Evolutionary conservation across 495 filamentous ascomycete genomes (phyloP).

Genomic region (Achaetomiella virescens): DNA sequence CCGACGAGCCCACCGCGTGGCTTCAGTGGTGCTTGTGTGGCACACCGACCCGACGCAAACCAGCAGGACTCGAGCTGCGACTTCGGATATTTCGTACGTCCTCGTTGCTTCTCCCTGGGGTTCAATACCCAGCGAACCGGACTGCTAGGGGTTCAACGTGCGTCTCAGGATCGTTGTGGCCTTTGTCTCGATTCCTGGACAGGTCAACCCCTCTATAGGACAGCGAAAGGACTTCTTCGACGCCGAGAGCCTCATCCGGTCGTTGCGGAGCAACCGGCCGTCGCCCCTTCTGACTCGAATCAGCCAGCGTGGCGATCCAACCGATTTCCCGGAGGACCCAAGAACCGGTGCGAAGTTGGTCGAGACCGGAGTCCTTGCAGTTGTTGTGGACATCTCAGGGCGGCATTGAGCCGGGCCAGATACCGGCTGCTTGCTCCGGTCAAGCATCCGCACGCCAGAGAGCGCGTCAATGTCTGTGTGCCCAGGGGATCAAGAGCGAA

Average conservation of each 20-base stretch:
- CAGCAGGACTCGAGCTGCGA: conserved; percentile 15
- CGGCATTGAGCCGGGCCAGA: conserved; percentile 27
- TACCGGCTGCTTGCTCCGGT: conserved; percentile 25
- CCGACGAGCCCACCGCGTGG: conserved; percentile 19
- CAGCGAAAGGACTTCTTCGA: too few relatives aligned
- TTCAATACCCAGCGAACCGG: not conserved
- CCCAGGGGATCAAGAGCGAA: conserved; percentile 42
- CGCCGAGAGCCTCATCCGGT: not conserved
- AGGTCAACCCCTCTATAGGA: too few relatives aligned
- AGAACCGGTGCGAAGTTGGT: conserved; percentile 25
- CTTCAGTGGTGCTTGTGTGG: conserved; percentile 7
- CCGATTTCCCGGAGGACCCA: conserved; percentile 19
- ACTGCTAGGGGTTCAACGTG: not conserved
- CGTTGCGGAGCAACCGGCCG: conserved; percentile 4
- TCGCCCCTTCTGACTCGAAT: conserved; percentile 8
- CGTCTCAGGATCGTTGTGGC: too few relatives aligned
- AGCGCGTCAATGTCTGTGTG: conserved; percentile 49
- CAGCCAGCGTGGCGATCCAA: conserved; percentile 31
- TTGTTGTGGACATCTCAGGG: conserved; percentile 13
- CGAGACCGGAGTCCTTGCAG: conserved; percentile 17
- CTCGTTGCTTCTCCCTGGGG: conserved; percentile 11
- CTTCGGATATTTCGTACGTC: conserved; percentile 21
- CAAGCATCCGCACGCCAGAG: conserved; percentile 12
- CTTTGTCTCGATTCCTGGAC: not conserved
- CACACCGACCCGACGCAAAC: conserved; percentile 17